These are phyloP conservation scores for Terfezia claveryi DNA, from an alignment of 495 filamentous ascomycete species.

Conservation along the genomic window DNA sequence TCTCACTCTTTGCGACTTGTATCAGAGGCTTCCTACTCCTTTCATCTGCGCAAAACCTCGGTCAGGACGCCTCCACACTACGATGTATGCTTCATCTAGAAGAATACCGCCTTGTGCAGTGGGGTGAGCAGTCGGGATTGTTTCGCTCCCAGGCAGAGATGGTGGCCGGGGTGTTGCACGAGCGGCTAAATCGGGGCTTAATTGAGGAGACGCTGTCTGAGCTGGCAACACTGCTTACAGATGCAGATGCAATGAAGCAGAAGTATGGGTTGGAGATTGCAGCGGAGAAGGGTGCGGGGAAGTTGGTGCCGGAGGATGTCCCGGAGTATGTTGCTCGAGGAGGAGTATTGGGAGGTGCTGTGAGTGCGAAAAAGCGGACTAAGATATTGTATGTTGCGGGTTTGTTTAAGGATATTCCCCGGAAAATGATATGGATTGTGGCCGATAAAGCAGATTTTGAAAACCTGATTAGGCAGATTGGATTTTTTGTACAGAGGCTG, in stretches of 20 bases:
- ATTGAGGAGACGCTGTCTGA: slow-evolving; percentile 3
- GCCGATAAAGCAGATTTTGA: slow-evolving; percentile 9
- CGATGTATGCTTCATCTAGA: slow-evolving; percentile 8
- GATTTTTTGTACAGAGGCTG: slow-evolving; percentile 3
- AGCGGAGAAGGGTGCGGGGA: background rate
- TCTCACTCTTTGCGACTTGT: slow-evolving; percentile 8
- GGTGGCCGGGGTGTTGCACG: background rate
- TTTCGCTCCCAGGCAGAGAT: background rate
- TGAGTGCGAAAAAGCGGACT: slow-evolving; percentile 1
- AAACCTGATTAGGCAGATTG: slow-evolving; percentile 2
- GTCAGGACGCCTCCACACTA: slow-evolving; percentile 2
- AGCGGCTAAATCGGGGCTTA: slow-evolving; percentile 4
- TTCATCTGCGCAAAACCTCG: slow-evolving; percentile 7
- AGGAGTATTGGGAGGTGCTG: background rate
- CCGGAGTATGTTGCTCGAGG: background rate
- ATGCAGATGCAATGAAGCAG: slow-evolving; percentile 4
- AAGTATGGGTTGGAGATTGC: slow-evolving; percentile 4
- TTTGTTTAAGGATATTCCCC: slow-evolving; percentile 3
- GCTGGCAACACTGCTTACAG: slow-evolving; percentile 2
- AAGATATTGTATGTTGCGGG: slow-evolving; percentile 3
- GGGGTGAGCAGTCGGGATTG: slow-evolving; percentile 5
- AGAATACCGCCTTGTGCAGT: slow-evolving; percentile 5
- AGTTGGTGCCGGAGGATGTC: background rate
- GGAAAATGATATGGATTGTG: slow-evolving; percentile 7
- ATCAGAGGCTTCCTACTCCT: slow-evolving; percentile 9